Evolutionary conservation across 345 rosid species (phyloP).

Genomic region (Orychophragmus violaceus): DNA sequence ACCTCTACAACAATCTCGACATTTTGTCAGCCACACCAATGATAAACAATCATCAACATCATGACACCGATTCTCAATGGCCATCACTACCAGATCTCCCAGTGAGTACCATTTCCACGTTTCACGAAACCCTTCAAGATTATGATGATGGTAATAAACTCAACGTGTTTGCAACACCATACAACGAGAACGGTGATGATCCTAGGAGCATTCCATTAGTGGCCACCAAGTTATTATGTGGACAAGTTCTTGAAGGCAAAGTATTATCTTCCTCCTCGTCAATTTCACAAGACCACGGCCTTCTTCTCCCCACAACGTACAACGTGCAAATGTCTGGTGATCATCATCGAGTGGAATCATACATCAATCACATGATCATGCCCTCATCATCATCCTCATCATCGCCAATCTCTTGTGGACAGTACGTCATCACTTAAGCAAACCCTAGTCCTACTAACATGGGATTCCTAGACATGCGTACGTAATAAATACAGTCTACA

Average conservation of each 20-base stretch:
- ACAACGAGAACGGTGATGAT: conserved; percentile 11
- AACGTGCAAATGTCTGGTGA: conserved; percentile 23
- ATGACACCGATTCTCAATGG: conserved; percentile 17
- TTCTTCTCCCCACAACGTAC: conserved; percentile 31
- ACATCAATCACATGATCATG: conserved; percentile 53
- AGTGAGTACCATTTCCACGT: conserved; percentile 22
- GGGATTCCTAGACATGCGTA: conserved; percentile 43
- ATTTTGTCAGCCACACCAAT: conserved; percentile 6
- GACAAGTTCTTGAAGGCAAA: conserved; percentile 46
- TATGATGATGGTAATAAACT: conserved; percentile 18
- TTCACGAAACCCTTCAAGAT: conserved; percentile 27
- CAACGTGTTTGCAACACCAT: conserved; percentile 22
- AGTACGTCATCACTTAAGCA: conserved; percentile 32
- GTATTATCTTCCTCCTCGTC: conserved; percentile 17
- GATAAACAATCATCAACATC: conserved; percentile 2
- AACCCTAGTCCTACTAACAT: conserved; percentile 55
- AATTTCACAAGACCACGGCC: conserved; percentile 18
- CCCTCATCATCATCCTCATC: conserved; percentile 42
- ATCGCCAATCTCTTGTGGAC: conserved; percentile 39
- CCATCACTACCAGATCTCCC: conserved; percentile 30
- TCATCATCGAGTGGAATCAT: conserved; percentile 40
- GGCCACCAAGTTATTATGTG: conserved; percentile 45
- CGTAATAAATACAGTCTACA: conserved; percentile 26
- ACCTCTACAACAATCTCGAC: conserved; percentile 18
- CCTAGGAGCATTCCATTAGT: not conserved